Evolutionary conservation across 2,329 filamentous ascomycete species (phyloP).

Genomic region (Cercospora canescens): DNA sequence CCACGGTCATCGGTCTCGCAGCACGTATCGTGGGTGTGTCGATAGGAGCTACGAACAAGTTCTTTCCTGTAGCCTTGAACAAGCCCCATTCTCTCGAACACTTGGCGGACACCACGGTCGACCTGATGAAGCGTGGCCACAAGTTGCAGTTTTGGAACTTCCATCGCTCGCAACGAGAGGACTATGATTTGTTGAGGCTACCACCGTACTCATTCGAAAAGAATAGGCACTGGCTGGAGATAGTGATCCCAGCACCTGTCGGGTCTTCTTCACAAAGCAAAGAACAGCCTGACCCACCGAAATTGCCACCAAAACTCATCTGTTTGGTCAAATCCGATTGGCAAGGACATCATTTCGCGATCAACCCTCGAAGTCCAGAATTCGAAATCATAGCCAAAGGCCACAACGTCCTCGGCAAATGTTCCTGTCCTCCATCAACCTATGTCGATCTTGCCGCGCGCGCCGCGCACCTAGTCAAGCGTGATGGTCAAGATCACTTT

Average conservation of each 20-base stretch:
- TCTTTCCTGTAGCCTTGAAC: slow-evolving; percentile 2
- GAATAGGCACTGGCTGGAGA: slow-evolving; percentile 11
- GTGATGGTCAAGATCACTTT: neutral
- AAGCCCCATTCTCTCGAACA: neutral
- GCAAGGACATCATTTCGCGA: slow-evolving; percentile 1
- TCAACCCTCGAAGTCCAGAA: neutral
- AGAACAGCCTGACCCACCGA: neutral
- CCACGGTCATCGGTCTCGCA: slow-evolving; percentile 13
- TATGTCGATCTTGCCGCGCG: slow-evolving; percentile 2
- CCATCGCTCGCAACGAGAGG: neutral
- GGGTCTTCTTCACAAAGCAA: neutral
- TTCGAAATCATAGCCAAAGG: neutral
- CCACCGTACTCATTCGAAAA: slow-evolving; percentile 13
- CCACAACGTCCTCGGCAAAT: neutral
- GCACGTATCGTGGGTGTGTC: neutral
- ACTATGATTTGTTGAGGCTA: neutral
- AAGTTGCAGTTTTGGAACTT: slow-evolving; percentile 6
- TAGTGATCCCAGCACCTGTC: neutral
- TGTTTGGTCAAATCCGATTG: neutral
- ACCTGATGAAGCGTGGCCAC: slow-evolving; percentile 1
- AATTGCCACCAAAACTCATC: neutral
- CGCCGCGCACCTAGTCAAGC: neutral
- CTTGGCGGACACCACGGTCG: slow-evolving; percentile 2
- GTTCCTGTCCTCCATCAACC: neutral
- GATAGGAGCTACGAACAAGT: neutral